Evolutionary conservation across 805 yeast species (phyloP).

Genomic region (Wickerhamomyces chambardii): DNA sequence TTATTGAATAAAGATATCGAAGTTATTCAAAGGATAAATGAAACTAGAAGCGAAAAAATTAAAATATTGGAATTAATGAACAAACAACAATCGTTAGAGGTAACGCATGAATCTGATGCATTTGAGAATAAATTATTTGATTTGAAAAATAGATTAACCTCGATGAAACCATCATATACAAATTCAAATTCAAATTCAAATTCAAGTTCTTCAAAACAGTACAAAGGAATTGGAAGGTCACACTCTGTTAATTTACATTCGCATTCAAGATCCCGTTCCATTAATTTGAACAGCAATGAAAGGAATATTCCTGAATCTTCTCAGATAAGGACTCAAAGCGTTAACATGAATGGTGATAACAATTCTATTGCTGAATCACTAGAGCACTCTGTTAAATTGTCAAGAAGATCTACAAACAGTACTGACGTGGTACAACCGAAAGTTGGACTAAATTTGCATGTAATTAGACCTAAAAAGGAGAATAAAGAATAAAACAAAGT

Average conservation of each 20-base stretch:
- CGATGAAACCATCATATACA: conserved; percentile 12
- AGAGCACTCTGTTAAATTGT: background rate
- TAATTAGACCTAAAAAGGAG: conserved; percentile 45
- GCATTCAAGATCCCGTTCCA: background rate
- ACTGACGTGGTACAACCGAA: conserved; percentile 6
- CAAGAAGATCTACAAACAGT: conserved; percentile 3
- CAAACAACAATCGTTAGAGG: conserved; percentile 38
- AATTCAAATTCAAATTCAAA: conserved; percentile 1
- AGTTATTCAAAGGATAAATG: conserved; percentile 46
- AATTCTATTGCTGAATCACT: background rate
- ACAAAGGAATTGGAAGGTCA: background rate
- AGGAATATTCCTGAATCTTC: background rate
- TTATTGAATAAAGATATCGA: conserved; percentile 46
- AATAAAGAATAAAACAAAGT: too few relatives aligned
- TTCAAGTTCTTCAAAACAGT: conserved; percentile 1
- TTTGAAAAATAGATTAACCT: conserved; percentile 16
- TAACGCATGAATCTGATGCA: conserved; percentile 35
- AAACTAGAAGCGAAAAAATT: conserved; percentile 48
- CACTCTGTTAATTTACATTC: background rate
- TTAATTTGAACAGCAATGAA: background rate
- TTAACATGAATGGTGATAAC: background rate
- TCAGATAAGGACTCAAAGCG: background rate
- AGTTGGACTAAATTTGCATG: conserved; percentile 45
- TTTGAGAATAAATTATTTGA: conserved; percentile 35
- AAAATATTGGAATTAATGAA: conserved; percentile 40